A percentile compares a stretch with the other conserved stretches of the same genome.
These are phyloP conservation scores for Arachis stenosperma DNA, from an alignment of 306 rosid genomes.

Conservation along the genomic window DNA sequence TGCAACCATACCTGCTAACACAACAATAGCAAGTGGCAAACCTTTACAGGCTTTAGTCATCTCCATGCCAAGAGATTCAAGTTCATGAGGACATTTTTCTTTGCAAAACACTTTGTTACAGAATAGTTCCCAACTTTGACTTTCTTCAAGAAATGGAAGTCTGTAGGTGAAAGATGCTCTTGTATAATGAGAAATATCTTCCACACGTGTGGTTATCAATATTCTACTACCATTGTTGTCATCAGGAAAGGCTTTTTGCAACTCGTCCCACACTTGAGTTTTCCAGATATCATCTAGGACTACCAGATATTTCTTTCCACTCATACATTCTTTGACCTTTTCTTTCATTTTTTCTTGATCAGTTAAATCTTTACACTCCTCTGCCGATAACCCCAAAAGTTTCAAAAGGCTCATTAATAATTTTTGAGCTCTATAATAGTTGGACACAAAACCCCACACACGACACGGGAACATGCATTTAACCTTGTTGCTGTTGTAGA, in stretches of 20 bases:
- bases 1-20: neutral
- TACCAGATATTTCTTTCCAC: neutral
- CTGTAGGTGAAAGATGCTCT: neutral
- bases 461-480: neutral
- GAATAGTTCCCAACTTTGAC: slow-evolving; percentile 27
- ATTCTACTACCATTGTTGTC: slow-evolving; percentile 14
- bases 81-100: neutral
- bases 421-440: neutral
- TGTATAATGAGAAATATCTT: neutral
- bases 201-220: neutral
- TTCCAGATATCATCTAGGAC: neutral
- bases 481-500: neutral
- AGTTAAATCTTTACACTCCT: neutral
- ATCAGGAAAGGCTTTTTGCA: neutral
- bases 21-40: slow-evolving; percentile 14
- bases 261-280: neutral
- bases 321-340: neutral
- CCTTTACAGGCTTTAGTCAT: slow-evolving; percentile 13
- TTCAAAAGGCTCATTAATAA: neutral
- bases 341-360: neutral
- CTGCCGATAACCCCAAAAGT: neutral
- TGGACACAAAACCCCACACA: neutral
- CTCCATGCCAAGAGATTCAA: neutral
- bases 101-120: slow-evolving; percentile 9
- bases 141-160: neutral